Percentiles rank a stretch among this genome's conserved stretches.
Evolutionary conservation across 2,329 filamentous ascomycete genomes (phyloP).

Genomic region (Trichoderma oligosporum): DNA sequence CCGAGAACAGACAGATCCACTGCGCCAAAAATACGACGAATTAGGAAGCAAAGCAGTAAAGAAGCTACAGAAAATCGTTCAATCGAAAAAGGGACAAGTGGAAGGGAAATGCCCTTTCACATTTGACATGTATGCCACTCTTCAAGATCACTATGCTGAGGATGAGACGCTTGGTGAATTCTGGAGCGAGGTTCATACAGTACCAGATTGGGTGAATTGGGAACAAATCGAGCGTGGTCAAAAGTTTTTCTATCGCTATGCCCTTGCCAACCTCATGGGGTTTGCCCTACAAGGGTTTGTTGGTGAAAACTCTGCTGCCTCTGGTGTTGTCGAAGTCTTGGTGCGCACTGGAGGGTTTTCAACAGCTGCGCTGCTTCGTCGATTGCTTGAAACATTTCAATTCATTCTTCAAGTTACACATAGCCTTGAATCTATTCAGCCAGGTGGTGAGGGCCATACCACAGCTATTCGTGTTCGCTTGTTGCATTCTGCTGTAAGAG

Average conservation of each 20-base stretch:
- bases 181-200: constrained; percentile 56
- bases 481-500: constrained; percentile 61
- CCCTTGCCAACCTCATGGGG: constrained; percentile 55
- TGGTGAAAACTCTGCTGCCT: constrained; percentile 43
- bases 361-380: constrained; percentile 53
- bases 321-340: constrained; percentile 60
- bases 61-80: constrained; percentile 21
- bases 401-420: constrained; percentile 55
- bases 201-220: constrained; percentile 67
- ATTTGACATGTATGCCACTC: constrained; percentile 14
- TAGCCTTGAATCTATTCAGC: constrained; percentile 54
- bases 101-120: not conserved
- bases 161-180: constrained; percentile 39
- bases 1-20: constrained; percentile 16
- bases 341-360: constrained; percentile 64
- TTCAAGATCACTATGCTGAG: constrained; percentile 5
- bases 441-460: constrained; percentile 58
- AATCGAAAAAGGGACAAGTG: no score
- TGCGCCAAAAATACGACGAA: constrained; percentile 24
- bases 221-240: constrained; percentile 61
- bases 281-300: constrained; percentile 38
- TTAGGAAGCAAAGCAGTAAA: constrained; percentile 22
- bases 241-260: constrained; percentile 62
- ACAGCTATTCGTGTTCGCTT: constrained; percentile 62
- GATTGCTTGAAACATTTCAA: constrained; percentile 49